Evolutionary conservation across 306 rosid genomes (phyloP).

Genomic region (Corylus avellana): DNA sequence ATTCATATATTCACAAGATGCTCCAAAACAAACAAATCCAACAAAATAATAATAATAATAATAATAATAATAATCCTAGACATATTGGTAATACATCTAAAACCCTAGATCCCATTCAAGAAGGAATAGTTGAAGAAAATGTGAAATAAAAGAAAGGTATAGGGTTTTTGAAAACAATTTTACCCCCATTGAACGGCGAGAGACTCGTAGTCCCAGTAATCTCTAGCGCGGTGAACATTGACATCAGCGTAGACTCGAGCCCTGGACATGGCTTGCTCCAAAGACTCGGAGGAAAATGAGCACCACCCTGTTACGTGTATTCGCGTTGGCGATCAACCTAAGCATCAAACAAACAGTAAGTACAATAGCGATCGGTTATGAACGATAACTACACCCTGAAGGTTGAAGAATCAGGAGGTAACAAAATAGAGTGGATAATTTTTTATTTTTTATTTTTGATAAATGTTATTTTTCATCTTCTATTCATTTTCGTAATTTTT

Average conservation of each 20-base stretch:
- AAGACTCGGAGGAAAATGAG: background rate
- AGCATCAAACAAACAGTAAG: background rate
- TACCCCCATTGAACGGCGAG: constrained; percentile 54
- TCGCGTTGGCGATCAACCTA: background rate
- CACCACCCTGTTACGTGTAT: background rate
- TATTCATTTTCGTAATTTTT: too few species aligned
- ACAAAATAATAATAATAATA: background rate
- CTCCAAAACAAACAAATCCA: background rate
- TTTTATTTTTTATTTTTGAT: too few species aligned
- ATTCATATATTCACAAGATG: background rate
- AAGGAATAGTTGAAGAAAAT: background rate
- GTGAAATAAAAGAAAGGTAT: background rate
- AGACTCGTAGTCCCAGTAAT: constrained; percentile 56
- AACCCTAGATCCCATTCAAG: background rate
- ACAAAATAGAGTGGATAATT: too few species aligned
- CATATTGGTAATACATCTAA: too few species aligned
- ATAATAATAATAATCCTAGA: too few species aligned
- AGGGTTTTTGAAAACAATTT: background rate
- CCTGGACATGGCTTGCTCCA: constrained; percentile 37
- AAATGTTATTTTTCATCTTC: too few species aligned
- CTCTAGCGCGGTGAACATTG: constrained; percentile 53
- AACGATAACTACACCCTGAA: background rate
- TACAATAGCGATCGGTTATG: background rate
- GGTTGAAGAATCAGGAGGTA: too few species aligned
- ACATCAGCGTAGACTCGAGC: constrained; percentile 53